Percentiles rank a stretch among this genome's conserved stretches.
These are phyloP conservation scores for Collybia sordida DNA, from an alignment of 768 basidiomycete genomes.

Conservation along the genomic window DNA sequence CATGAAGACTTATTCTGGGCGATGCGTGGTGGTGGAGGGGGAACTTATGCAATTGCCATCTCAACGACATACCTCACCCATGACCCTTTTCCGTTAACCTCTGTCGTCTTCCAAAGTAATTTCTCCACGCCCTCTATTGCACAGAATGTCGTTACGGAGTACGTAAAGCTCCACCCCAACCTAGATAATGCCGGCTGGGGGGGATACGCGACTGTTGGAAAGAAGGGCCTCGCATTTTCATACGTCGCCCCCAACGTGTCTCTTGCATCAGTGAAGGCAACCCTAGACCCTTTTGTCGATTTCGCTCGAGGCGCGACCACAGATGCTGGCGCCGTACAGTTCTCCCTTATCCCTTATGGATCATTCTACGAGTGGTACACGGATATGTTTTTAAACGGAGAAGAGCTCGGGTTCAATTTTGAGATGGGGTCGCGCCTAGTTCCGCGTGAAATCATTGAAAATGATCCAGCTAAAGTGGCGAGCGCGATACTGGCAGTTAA, in stretches of 20 bases:
- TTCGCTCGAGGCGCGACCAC: conserved; percentile 19
- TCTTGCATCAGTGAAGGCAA: conserved; percentile 29
- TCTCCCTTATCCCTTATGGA: not conserved
- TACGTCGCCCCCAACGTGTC: conserved; percentile 35
- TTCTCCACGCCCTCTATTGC: conserved; percentile 27
- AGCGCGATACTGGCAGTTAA: conserved; percentile 13
- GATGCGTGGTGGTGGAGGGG: conserved; percentile 49
- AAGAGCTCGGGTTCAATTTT: conserved; percentile 4
- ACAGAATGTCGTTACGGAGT: conserved; percentile 29
- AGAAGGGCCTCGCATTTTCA: conserved; percentile 17
- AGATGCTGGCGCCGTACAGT: not conserved
- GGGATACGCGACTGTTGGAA: conserved; percentile 24
- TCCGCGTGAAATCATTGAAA: not conserved
- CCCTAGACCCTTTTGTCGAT: conserved; percentile 31
- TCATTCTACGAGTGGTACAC: conserved; percentile 3
- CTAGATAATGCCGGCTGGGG: conserved; percentile 45
- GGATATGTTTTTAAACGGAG: not conserved
- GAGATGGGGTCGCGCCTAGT: conserved; percentile 9
- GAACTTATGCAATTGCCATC: conserved; percentile 48
- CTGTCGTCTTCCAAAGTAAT: conserved; percentile 25
- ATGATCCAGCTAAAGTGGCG: conserved; percentile 4
- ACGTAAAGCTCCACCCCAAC: conserved; percentile 30
- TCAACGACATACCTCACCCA: conserved; percentile 47
- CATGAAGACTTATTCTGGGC: conserved; percentile 54
- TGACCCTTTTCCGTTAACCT: conserved; percentile 30